These are phyloP conservation scores for Phyllosticta citrichinensis DNA, from an alignment of 2,329 filamentous ascomycete species.

Conservation along the genomic window DNA sequence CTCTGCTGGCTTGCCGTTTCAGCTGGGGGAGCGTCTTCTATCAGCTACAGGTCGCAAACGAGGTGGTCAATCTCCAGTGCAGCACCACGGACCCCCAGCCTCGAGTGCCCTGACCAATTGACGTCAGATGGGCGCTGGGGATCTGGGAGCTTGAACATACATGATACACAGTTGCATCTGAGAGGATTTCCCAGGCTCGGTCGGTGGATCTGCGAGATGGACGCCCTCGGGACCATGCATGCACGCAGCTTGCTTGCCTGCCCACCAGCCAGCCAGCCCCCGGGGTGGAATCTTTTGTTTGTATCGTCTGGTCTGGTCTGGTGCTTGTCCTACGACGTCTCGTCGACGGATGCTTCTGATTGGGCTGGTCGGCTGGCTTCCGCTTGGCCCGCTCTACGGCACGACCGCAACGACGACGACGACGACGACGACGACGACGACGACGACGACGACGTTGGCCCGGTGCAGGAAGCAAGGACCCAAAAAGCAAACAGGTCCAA, in stretches of 20 bases:
- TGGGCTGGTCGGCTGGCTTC: neutral
- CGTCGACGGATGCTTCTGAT: neutral
- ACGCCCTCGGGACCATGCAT: constrained; percentile 7
- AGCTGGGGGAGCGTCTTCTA: neutral
- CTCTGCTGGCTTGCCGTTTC: neutral
- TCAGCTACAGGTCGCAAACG: neutral
- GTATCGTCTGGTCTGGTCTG: neutral
- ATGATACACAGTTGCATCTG: neutral
- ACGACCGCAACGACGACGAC: neutral
- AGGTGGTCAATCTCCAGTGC: neutral
- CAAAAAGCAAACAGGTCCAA: neutral
- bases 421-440: neutral
- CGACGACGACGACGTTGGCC: neutral
- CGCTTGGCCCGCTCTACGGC: neutral
- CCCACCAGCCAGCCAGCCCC: neutral
- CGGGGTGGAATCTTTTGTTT: constrained; percentile 5
- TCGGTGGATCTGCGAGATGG: constrained; percentile 11
- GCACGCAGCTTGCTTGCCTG: constrained; percentile 7
- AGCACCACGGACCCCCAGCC: neutral
- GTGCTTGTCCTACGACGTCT: constrained; percentile 1
- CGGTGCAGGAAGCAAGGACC: constrained; percentile 8
- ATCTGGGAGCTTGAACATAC: neutral
- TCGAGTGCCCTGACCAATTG: neutral
- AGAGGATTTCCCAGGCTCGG: neutral
- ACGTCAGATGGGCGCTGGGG: neutral